These are phyloP conservation scores for Backusella westeae DNA, from an alignment of 192 early-diverging fungal genomes.

Conservation along the genomic window DNA sequence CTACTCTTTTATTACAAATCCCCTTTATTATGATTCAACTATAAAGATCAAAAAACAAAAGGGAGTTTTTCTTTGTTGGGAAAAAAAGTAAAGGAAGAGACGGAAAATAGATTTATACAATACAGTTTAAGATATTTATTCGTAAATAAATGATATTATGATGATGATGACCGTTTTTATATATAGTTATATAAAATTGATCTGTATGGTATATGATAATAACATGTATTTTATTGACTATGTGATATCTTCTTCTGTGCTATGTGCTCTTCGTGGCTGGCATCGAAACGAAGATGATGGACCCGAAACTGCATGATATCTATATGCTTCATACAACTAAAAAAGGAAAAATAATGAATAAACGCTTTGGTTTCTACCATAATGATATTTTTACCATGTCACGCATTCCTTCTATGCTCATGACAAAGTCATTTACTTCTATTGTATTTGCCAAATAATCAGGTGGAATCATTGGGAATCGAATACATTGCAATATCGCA, in stretches of 20 bases:
- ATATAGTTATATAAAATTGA: too few species aligned
- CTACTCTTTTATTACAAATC: too few species aligned
- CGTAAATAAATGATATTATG: too few species aligned
- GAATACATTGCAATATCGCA: conserved; percentile 32
- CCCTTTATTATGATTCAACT: too few species aligned
- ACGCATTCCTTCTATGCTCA: conserved; percentile 32
- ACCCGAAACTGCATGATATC: not conserved
- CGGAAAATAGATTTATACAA: too few species aligned
- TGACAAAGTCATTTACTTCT: conserved; percentile 22
- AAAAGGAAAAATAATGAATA: too few species aligned
- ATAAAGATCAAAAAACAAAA: too few species aligned
- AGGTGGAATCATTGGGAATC: conserved; percentile 35
- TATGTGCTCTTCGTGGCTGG: not conserved
- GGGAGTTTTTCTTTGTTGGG: too few species aligned
- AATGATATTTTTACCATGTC: conserved; percentile 26
- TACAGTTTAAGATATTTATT: too few species aligned
- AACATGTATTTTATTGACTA: conserved; percentile 10
- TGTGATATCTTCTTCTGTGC: not conserved
- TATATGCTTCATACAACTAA: conserved; percentile 18
- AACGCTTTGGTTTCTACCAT: too few species aligned
- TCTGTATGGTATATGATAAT: not conserved
- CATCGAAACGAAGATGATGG: not conserved
- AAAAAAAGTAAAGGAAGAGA: too few species aligned
- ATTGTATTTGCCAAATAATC: conserved; percentile 30
- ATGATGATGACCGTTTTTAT: too few species aligned